These are phyloP conservation scores for Lentinus brumalis DNA, from an alignment of 768 basidiomycete species.

Conservation along the genomic window DNA sequence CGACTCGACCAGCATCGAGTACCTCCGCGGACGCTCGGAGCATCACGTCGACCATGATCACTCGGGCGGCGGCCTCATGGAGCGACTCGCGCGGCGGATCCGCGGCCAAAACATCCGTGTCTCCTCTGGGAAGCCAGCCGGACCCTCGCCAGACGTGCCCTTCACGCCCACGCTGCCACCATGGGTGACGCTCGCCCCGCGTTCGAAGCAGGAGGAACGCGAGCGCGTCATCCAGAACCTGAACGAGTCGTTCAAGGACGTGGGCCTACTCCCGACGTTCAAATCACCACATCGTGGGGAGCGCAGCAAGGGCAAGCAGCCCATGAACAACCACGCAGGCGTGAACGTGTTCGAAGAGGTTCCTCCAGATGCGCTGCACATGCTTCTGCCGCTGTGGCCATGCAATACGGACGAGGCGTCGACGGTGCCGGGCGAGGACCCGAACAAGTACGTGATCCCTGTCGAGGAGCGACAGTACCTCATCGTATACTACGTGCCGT, in stretches of 20 bases:
- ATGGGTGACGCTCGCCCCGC: constrained; percentile 69
- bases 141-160: constrained; percentile 11
- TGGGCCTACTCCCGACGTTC: constrained; percentile 69
- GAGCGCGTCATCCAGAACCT: constrained; percentile 69
- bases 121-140: constrained; percentile 17
- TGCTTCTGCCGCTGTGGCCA: constrained; percentile 87
- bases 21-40: constrained; percentile 23
- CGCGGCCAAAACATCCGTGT: constrained; percentile 20
- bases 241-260: constrained; percentile 72
- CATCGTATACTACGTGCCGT: constrained; percentile 78
- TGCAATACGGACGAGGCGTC: constrained; percentile 60
- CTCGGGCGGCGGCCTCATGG: constrained; percentile 18
- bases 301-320: constrained; percentile 25
- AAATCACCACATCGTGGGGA: constrained; percentile 20
- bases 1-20: constrained; percentile 33
- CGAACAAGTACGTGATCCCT: constrained; percentile 36
- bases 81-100: constrained; percentile 23
- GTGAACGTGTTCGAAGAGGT: constrained; percentile 41
- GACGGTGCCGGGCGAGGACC: constrained; percentile 22
- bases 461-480: constrained; percentile 66
- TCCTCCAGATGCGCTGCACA: constrained; percentile 71
- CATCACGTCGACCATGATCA: constrained; percentile 23
- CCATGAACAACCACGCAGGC: constrained; percentile 18
- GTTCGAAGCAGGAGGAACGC: constrained; percentile 66
- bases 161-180: constrained; percentile 39